Conservation (phyloP, 441 rosid species). For the Aleurites moluccanus region DNA sequence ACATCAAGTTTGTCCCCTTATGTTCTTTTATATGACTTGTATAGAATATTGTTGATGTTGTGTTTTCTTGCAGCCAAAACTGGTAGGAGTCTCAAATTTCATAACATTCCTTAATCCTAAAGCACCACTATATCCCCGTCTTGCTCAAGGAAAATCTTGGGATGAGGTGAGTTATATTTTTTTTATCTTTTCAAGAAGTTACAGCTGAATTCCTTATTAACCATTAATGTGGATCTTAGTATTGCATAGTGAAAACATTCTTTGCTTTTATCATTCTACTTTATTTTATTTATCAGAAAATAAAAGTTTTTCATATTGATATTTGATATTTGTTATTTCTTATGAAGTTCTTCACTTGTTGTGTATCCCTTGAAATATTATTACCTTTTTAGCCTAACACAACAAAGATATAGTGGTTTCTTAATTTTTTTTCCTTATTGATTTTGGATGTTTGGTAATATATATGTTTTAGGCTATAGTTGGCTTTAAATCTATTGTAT, state of each 20-base stretch:
- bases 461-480: not conserved
- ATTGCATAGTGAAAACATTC: not conserved
- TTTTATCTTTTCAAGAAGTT: too few relatives aligned
- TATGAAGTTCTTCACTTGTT: not conserved
- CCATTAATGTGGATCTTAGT: not conserved
- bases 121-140: constrained; percentile 90
- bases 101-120: constrained; percentile 68
- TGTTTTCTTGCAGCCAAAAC: constrained; percentile 58
- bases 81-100: constrained; percentile 65
- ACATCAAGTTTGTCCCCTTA: not conserved
- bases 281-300: too few relatives aligned
- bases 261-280: not conserved
- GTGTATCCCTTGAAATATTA: not conserved
- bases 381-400: not conserved
- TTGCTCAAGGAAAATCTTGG: constrained; percentile 89
- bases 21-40: not conserved
- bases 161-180: constrained; percentile 73
- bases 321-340: not conserved
- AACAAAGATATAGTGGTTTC: not conserved
- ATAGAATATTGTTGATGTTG: not conserved
- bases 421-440: not conserved
- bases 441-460: not conserved
- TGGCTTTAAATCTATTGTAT: not conserved
- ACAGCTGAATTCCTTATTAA: not conserved
- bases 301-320: not conserved